Base-by-base conservation (phyloP, 345 rosid species). In the Lepidium africanum region DNA sequence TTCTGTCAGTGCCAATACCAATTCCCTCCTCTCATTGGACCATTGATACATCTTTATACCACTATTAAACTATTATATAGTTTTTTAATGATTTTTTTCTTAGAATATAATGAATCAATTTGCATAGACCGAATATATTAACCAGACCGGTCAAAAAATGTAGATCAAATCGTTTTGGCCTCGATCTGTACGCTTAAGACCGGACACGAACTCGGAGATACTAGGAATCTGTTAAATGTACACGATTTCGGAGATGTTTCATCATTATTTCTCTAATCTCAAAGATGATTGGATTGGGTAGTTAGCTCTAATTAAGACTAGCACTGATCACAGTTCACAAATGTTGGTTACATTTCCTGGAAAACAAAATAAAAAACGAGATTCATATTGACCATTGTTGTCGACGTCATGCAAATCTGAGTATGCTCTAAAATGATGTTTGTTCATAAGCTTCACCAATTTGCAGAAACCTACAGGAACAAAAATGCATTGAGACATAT, bases 1-100 rank as follows among this genome's bases (percentile, higher is more conserved):
- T 58, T 58, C 35, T 65, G 77, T 65, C 62, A 59, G 66, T 73
- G 67, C 21, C 25, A 50, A 66, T 73, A 36, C 47, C 72, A 65
- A 9, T 59, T 49, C 32, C 3, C 25, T 30, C 12, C 54, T 33
- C 71, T 58, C 67, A 41, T 50, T 73, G 55, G 49, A n/a, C 15
- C 40, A 35, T 12, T 1, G 11, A 41, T 59, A 27, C 41, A 48
- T 16, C 39, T 38, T 48, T 49, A 49, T 27, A 35, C 37, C 16
- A 45, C 6, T 41, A 27, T 43, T 27, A 27, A 27, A 27, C 0
- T 27, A 5, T 5, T 27, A 27, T 27, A 25, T 25, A 25, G 4
- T 25, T 0, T 25, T 25, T 25, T 25, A 2, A 21, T 21, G 23
- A 1, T 2, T 21, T 27, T 27, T 27, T 27, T 5, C 32, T 27